These are phyloP conservation scores for Eucalyptus guilfoylei DNA, from an alignment of 345 rosid species.

Conservation along the genomic window DNA sequence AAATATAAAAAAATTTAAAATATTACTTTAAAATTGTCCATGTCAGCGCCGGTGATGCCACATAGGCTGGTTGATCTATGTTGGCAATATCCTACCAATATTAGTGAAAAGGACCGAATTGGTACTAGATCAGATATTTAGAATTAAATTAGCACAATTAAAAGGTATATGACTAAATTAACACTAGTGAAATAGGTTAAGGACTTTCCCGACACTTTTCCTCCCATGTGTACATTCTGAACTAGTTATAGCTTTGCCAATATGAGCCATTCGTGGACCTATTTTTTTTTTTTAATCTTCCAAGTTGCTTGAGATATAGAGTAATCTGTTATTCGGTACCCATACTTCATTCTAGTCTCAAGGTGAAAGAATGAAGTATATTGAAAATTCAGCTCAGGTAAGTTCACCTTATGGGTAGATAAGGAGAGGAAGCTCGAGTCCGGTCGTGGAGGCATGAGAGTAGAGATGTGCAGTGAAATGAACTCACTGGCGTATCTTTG, in stretches of 20 bases:
- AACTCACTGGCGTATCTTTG: background rate
- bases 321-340: background rate
- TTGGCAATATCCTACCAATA: background rate
- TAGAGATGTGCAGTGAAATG: background rate
- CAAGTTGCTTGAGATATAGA: background rate
- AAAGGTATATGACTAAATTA: too few relatives aligned
- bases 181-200: too few relatives aligned
- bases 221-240: background rate
- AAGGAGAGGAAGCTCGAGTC: background rate
- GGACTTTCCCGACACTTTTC: background rate
- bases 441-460: background rate
- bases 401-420: background rate
- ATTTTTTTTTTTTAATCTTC: background rate
- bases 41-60: accelerated
- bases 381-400: background rate
- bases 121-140: too few relatives aligned
- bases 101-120: background rate
- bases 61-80: background rate
- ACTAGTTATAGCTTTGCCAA: background rate
- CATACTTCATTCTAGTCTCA: background rate
- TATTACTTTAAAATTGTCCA: too few relatives aligned
- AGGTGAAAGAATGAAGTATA: background rate
- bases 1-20: too few relatives aligned
- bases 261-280: background rate
- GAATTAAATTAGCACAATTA: too few relatives aligned